Percentiles rank a stretch among this genome's conserved stretches.
These are phyloP conservation scores for Pythium rishiriense DNA, from an alignment of 352 stramenopile species.

Conservation along the genomic window DNA sequence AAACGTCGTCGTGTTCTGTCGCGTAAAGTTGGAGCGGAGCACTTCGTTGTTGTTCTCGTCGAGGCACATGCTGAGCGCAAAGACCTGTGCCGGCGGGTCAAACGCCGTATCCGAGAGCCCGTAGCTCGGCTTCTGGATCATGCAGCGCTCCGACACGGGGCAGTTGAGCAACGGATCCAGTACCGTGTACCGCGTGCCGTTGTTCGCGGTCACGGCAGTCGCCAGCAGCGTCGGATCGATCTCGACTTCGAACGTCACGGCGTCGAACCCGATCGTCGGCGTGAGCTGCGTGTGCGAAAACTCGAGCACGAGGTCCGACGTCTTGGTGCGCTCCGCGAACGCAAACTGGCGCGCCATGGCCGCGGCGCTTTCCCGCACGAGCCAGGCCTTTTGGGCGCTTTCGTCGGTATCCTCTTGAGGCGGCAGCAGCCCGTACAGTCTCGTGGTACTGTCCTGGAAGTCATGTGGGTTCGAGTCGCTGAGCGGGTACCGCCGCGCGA, in stretches of 20 bases:
- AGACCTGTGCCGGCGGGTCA: constrained; percentile 8
- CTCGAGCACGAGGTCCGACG: background rate
- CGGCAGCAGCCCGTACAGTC: background rate
- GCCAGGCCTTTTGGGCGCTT: background rate
- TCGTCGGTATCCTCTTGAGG: background rate
- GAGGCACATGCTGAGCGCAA: constrained; percentile 6
- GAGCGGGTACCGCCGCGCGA: background rate
- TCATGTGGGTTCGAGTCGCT: background rate
- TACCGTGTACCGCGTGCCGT: constrained; percentile 5
- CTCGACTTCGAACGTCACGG: constrained; percentile 18
- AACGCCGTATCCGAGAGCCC: background rate
- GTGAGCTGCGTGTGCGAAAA: constrained; percentile 14
- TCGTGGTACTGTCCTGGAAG: background rate
- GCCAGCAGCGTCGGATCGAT: constrained; percentile 16
- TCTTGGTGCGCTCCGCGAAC: background rate
- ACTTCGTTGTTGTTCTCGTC: background rate
- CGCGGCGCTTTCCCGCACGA: background rate
- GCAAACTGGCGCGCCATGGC: constrained; percentile 12
- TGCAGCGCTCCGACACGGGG: background rate
- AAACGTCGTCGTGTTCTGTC: background rate
- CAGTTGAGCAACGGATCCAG: background rate
- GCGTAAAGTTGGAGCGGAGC: background rate
- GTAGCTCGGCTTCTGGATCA: background rate
- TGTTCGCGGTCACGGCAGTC: background rate
- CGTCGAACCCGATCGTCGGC: constrained; percentile 19